Evolutionary conservation across 1,139 yeast species (phyloP).

Genomic region (Kodamaea arcana): DNA sequence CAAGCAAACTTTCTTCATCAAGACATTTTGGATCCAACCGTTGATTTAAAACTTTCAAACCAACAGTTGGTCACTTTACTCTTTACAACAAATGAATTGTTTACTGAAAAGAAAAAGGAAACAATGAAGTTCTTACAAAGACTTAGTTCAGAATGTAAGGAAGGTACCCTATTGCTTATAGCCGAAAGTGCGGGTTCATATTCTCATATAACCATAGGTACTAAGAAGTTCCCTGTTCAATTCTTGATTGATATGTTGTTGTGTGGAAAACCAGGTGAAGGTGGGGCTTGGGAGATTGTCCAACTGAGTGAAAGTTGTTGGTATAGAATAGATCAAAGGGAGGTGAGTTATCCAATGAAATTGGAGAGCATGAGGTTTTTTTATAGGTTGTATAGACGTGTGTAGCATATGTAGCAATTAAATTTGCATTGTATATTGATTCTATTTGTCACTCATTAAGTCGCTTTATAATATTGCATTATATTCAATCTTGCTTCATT

Average conservation of each 20-base stretch:
- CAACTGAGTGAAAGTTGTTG: conserved; percentile 72
- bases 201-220: conserved; percentile 73
- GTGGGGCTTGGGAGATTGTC: conserved; percentile 65
- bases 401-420: too few species aligned
- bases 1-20: conserved; percentile 43
- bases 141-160: conserved; percentile 42
- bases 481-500: too few species aligned
- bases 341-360: conserved; percentile 63
- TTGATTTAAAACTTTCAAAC: conserved; percentile 13
- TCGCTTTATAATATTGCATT: too few species aligned
- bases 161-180: conserved; percentile 60
- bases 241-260: conserved; percentile 72
- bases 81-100: conserved; percentile 84
- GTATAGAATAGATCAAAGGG: conserved; percentile 60
- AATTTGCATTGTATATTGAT: too few species aligned
- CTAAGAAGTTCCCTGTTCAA: conserved; percentile 76
- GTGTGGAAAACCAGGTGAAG: conserved; percentile 49
- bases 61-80: conserved; percentile 59
- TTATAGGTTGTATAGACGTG: conserved; percentile 64
- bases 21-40: conserved; percentile 38
- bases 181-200: conserved; percentile 90
- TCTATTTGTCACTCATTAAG: too few species aligned
- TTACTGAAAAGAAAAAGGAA: conserved; percentile 60
- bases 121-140: conserved; percentile 58
- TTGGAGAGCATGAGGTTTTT: conserved; percentile 86